Conservation (phyloP, 768 basidiomycete genomes). For the Boletus eberwhitei region DNA sequence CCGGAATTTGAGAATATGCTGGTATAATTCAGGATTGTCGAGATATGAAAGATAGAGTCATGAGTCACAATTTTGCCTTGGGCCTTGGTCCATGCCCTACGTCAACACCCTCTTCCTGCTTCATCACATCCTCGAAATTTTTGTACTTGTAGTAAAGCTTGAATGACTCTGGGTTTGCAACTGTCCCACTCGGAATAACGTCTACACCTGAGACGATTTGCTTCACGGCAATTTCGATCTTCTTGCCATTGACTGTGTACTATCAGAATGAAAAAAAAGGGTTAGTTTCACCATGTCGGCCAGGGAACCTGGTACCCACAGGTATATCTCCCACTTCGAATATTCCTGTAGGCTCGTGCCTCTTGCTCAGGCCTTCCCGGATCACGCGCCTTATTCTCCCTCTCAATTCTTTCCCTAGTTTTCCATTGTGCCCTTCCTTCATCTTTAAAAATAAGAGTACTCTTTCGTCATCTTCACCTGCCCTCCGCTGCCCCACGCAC, state of each 20-base stretch:
- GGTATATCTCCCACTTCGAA: constrained; percentile 67
- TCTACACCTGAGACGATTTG: constrained; percentile 69
- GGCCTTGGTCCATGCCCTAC: not conserved
- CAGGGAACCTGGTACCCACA: constrained; percentile 38
- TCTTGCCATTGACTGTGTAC: constrained; percentile 78
- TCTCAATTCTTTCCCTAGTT: constrained; percentile 56
- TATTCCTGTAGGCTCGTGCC: constrained; percentile 73
- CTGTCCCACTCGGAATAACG: constrained; percentile 67
- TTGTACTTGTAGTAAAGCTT: constrained; percentile 62
- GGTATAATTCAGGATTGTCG: not conserved
- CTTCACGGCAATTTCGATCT: constrained; percentile 77
- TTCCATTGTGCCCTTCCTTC: constrained; percentile 43
- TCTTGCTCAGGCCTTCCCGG: constrained; percentile 54
- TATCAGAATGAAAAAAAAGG: constrained; percentile 21
- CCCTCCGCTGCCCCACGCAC: constrained; percentile 67
- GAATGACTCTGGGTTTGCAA: constrained; percentile 68
- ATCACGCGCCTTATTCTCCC: constrained; percentile 57
- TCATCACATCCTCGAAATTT: constrained; percentile 40
- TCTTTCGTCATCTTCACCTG: constrained; percentile 64
- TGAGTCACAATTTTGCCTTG: constrained; percentile 13
- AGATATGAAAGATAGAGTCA: not conserved
- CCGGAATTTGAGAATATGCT: not conserved
- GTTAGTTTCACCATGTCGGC: not conserved
- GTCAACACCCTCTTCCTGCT: constrained; percentile 15
- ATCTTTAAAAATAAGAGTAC: constrained; percentile 77